Evolutionary conservation across 225 moss, liverwort and hornwort species (phyloP), one percentile per base, ranked within the genome.

Genomic region (Ulota crispa): DNA sequence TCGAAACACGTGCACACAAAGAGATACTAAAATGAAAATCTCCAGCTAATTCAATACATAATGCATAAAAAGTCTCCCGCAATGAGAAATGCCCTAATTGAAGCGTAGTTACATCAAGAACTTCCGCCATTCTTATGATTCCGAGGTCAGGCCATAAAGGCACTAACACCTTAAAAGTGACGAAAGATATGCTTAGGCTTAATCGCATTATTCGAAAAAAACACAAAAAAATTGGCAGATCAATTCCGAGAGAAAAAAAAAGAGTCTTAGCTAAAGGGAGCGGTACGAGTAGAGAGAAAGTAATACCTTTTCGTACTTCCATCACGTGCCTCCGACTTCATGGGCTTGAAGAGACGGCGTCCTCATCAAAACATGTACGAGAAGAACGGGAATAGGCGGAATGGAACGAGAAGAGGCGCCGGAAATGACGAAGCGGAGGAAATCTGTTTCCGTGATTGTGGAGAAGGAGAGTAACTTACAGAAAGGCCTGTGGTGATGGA

Each of bases 281-380:
- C 7, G 45, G 19, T 18, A 8, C 56, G 32, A 62, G 42, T 16
- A 69, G 12, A 56, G 16, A 21, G 68, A 36, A 56, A 0, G 23
- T 18, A 16, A 50, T 42, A 83, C 87, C 87, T 68, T 73, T 43
- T 43, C 77, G 77, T 28, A 87, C 61, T 72, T 87, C 80, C 87
- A 83, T 87, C 80, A 68, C 68, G 77, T 72, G 80, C 45, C 54
- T 73, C 77, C 80, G 83, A 68, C 83, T 77, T 87, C 83, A 87
- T 83, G 83, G 43, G 68, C 80, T 60, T 45, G 72, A 76, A 50
- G 76, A 72, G 41, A 30, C 70, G 60, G 18, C 64, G 54, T 16
- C 56, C 23, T 37, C 47, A 1, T 4, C 6, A 0, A 16, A 14
- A 18, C 14, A 21, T 32, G 59, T 2, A 39, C 27, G 27, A 36